Evolutionary conservation across 805 yeast genomes (phyloP), one percentile per base, ranked within the genome.

Genomic region (Candida chauliodis): DNA sequence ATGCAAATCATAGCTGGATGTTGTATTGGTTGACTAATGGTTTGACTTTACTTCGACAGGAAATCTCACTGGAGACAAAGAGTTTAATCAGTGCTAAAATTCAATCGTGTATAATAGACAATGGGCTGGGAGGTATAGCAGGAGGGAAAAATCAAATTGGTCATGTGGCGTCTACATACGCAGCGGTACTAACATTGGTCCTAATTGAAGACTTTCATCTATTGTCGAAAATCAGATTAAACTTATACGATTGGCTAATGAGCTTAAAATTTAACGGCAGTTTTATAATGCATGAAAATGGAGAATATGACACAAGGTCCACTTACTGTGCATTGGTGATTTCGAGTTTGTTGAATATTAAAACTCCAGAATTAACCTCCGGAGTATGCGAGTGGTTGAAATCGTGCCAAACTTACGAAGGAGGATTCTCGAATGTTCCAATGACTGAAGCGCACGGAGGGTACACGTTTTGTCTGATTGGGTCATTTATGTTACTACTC

Each of bases 371-470:
- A 44, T 61, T 93, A 7, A 46, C 61, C 0, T 63, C 61, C 11
- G 76, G 75, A 4, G 71, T 79, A 0, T 64, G 67, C 2, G 74
- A 73, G 10, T 91, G 89, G 81, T 48, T 93, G 10, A 49, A 61
- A 0, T 47, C 55, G 9, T 88, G 96, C 50, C 99, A 93, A 59
- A 85, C 91, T 0, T 90, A 75, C 55, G 99, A 95, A 62, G 99
- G 99, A 17, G 99, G 99, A 0, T 85, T 91, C 61, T 88, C 90
- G 1, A 96, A 95, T 1, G 69, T 71, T 15, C 93, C 95, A 0
- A 57, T 56, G 14, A 69, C 73, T 4, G 99, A 93, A 59, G 97
- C 98, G 0, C 99, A 93, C 56, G 99, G 97, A 2, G 99, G 99
- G 1, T 95, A 93, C 56, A 79, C 98, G 0, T 93, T 78, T 58